Evolutionary conservation across 805 yeast genomes (phyloP), one percentile per base, ranked within the genome.

Genomic region (Ascoidea tarda): DNA sequence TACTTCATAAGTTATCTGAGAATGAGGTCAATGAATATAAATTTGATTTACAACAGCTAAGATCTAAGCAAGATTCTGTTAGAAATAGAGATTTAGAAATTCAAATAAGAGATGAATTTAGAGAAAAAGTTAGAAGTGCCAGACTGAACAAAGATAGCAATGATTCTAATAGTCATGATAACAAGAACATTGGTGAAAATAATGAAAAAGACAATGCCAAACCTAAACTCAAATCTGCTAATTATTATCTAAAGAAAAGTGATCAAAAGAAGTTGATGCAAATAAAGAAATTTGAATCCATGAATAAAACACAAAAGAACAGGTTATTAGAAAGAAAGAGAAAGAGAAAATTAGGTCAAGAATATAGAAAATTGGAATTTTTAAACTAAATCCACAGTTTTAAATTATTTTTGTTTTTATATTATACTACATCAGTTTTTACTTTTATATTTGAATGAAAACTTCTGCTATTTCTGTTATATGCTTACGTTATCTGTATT

Each of bases 311-410:
- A 50, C 90, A 85, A 68, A 75, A 89, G 62, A 89, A 83, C 57
- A 86, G 84, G 75, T 86, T 81, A 46, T 78, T 86, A 79, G 93
- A 85, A 69, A 80, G 91, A 69, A 89, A 82, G 80, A 79, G 91
- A 66, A 86, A 82, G 85, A 84, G 79, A 75, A 79, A 81, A 70
- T 72, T 82, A 68, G 90, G 96, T 65, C 79, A 82, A 68, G 95
- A 87, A 67, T 82, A 88, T 73, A 75, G 65, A 57, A 73, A 70
- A 59, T 65, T 73, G 58, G 76, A 71, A 54, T 72, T 72, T 49
- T 55, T 55, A 50, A 55, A 55, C 4, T 38, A 14, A 38, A 10
- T 38, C 14, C 2, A 38, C 3, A 21, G 2, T 21, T 21, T 21
- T 21, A 21, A 21, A 2, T 21, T 21, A 21, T 21, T 21, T 21